A percentile compares a stretch with the other conserved stretches of the same genome.
These are phyloP conservation scores for Auricularia auricula-judae DNA, from an alignment of 768 basidiomycete genomes.

Conservation along the genomic window DNA sequence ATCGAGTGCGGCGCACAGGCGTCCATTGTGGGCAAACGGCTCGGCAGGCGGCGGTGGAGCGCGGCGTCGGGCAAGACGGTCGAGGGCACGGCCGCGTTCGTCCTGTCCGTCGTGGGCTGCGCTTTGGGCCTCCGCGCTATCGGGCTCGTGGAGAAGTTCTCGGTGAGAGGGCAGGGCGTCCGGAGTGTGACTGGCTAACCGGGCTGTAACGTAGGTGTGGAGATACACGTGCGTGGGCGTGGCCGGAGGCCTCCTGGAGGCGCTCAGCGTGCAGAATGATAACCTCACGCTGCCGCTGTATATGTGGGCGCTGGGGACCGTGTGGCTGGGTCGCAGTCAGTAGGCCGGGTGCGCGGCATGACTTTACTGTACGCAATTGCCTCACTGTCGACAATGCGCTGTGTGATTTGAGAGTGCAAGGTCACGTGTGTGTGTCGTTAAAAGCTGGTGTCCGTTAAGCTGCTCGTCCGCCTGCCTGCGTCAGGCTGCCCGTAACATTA, in stretches of 20 bases:
- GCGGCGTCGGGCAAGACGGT: conserved; percentile 76
- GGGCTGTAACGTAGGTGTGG: conserved; percentile 33
- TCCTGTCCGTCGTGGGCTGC: conserved; percentile 51
- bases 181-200: no score
- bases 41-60: conserved; percentile 79
- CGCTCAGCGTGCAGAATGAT: conserved; percentile 91
- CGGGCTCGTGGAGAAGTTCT: conserved; percentile 64
- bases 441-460: no score
- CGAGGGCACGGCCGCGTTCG: conserved; percentile 83
- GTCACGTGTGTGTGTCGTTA: no score
- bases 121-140: conserved; percentile 61
- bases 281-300: conserved; percentile 94
- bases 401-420: no score
- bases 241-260: conserved; percentile 74
- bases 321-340: not conserved
- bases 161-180: conserved; percentile 37
- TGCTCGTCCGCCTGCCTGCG: no score
- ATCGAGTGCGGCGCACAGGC: conserved; percentile 38
- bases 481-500: no score
- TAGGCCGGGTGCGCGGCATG: not conserved
- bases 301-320: conserved; percentile 50
- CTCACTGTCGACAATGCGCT: no score
- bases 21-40: conserved; percentile 79
- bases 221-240: conserved; percentile 54
- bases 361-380: no score